phyloP scores from a whole-genome alignment of 169 alveolate genomes.

The Eimeria acervulina region DNA sequence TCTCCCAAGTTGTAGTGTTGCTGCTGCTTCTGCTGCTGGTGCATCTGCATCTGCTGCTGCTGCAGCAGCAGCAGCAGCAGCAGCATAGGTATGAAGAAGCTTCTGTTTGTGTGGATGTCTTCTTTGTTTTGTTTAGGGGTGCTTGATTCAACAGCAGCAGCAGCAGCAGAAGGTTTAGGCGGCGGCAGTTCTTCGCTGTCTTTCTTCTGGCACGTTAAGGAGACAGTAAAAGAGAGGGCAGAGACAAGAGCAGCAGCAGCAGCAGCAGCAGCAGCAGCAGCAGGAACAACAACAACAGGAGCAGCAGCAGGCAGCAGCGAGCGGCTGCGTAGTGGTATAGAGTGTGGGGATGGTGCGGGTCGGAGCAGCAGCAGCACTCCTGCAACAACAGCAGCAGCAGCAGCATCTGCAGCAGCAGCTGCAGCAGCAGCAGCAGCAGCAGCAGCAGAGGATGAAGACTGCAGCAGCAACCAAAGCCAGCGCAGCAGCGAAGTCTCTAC shows the following conservation, averaged over 20 bases:
- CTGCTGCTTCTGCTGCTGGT: background rate
- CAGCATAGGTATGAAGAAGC: background rate
- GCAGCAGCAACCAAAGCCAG: slow-evolving; percentile 49
- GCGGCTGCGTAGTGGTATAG: slow-evolving; percentile 12
- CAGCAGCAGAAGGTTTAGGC: background rate
- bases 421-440: background rate
- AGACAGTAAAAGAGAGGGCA: no score
- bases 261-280: no score
- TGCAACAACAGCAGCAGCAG: background rate
- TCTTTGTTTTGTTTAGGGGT: background rate
- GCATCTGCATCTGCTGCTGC: background rate
- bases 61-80: no score
- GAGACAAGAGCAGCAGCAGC: slow-evolving; percentile 12
- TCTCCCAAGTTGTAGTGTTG: no score
- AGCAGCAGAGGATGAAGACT: background rate
- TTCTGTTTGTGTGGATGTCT: background rate
- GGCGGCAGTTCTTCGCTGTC: background rate
- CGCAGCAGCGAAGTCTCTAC: slow-evolving; percentile 78
- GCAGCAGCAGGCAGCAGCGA: no score
- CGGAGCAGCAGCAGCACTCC: slow-evolving; percentile 11
- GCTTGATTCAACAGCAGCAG: background rate
- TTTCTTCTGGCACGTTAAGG: slow-evolving; percentile 69
- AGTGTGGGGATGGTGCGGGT: slow-evolving; percentile 35
- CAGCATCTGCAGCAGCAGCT: slow-evolving; percentile 33
- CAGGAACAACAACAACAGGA: no score